Base-by-base conservation (phyloP, 345 rosid species). In the Boechera divaricarpa region DNA sequence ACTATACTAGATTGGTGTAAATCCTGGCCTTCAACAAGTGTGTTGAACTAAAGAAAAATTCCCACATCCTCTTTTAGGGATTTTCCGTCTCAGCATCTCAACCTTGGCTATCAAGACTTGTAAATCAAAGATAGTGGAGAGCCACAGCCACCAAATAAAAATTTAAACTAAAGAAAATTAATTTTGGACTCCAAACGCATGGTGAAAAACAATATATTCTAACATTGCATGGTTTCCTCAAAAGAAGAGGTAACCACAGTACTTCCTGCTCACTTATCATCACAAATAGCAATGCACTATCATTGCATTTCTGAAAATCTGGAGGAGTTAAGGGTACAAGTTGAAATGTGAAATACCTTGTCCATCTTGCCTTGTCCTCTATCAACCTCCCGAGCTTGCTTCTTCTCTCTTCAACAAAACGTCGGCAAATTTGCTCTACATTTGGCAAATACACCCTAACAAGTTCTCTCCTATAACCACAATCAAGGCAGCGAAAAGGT, bases 401-500 rank as follows among this genome's bases (percentile, higher is more conserved):
- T 68, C 92, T 89, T 67, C 85, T 91, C 87, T 95, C 98, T 78
- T 95, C 98, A 72, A 95, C 84, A 86, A 87, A 92, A 63, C 96
- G 90, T 62, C 96, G 90, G 82, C 97, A 95, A 53, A 67, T 84
- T 81, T 88, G 90, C 83, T 92, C 99, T 72, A 95, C 97, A 83
- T 91, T 92, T 70, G 88, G 70, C 84, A 92, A 80, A 81, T 95
- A 92, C 45, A 95, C 97, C 75, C 98, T 86, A 83, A 89, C 91
- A 83, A 95, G 96, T 80, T 95, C 98, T 81, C 96, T 86, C 86
- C 98, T 89, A 77, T 92, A 95, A 39, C 74, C 83, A 79, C 93
- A 88, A 82, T 89, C 91, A 77, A 95, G 99, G 88, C 99, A 95
- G 67, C 97, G 96, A 68, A 95, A 95, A 68, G 97, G 99, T 24